Evolutionary conservation across 306 rosid genomes (phyloP).

Genomic region (Glycine latifolia): DNA sequence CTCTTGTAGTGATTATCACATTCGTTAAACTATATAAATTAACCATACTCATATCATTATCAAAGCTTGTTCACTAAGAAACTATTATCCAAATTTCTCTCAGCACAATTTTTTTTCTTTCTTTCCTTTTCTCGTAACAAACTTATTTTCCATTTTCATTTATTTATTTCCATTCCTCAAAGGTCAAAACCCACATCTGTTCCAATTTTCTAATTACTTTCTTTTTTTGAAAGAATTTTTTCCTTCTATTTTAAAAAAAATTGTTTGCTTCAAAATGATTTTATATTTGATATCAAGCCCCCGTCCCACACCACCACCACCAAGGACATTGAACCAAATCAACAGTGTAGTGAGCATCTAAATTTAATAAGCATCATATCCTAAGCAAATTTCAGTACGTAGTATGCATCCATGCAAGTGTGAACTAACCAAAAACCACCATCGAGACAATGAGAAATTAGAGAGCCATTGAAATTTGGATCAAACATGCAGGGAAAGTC

Average conservation of each 20-base stretch:
- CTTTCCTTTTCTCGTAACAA: not conserved
- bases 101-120: not conserved
- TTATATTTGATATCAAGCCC: not conserved
- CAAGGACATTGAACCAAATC: not conserved
- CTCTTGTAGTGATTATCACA: not conserved
- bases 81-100: not conserved
- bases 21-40: not conserved
- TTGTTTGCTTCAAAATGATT: not conserved
- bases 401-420: not conserved
- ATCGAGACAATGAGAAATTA: not conserved
- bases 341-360: no score
- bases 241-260: not conserved
- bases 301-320: no score
- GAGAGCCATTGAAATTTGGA: slow-evolving; percentile 8
- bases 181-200: not conserved
- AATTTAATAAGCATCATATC: no score
- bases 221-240: no score
- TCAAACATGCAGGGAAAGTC: not conserved
- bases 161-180: not conserved
- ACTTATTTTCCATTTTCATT: not conserved
- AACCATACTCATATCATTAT: not conserved
- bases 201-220: no score
- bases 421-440: not conserved
- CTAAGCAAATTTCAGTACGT: not conserved
- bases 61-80: not conserved